phyloP scores from a whole-genome alignment of 768 basidiomycete species.

The Tylopilus felleus region DNA sequence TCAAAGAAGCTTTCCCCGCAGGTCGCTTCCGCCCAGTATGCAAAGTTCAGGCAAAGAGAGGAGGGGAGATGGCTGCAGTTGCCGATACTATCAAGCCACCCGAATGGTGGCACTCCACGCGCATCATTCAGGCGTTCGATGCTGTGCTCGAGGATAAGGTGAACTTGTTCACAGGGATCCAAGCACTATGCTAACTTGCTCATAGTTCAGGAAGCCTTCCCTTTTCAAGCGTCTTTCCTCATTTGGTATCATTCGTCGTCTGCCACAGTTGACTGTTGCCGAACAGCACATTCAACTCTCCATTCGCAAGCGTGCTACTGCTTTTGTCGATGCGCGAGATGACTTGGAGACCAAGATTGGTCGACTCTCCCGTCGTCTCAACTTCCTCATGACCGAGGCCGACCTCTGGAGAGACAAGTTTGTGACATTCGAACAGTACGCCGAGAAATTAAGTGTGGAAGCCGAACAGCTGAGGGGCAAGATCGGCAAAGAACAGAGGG shows the following conservation, averaged over 20 bases:
- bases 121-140: slow-evolving; percentile 89
- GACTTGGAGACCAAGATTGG: slow-evolving; percentile 94
- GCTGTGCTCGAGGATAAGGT: slow-evolving; percentile 83
- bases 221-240: slow-evolving; percentile 80
- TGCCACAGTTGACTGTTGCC: slow-evolving; percentile 70
- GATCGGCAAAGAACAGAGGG: slow-evolving; percentile 88
- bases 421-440: slow-evolving; percentile 90
- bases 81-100: slow-evolving; percentile 89
- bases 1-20: slow-evolving; percentile 93
- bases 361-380: slow-evolving; percentile 76
- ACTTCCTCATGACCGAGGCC: slow-evolving; percentile 89
- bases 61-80: slow-evolving; percentile 73
- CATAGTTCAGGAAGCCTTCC: slow-evolving; percentile 83
- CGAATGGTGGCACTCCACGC: slow-evolving; percentile 92
- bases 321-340: slow-evolving; percentile 91
- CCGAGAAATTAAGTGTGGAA: slow-evolving; percentile 84
- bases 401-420: slow-evolving; percentile 93
- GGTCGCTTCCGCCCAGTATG: slow-evolving; percentile 89
- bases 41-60: slow-evolving; percentile 83
- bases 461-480: slow-evolving; percentile 80
- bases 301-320: slow-evolving; percentile 90
- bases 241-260: slow-evolving; percentile 65
- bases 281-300: slow-evolving; percentile 86
- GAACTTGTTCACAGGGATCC: slow-evolving; percentile 1
- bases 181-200: slow-evolving; percentile 3